Percentiles rank a stretch among this genome's conserved stretches.
Conservation (phyloP, 2,329 filamentous ascomycete species). For the Parasarocladium wereldwijsianum region DNA sequence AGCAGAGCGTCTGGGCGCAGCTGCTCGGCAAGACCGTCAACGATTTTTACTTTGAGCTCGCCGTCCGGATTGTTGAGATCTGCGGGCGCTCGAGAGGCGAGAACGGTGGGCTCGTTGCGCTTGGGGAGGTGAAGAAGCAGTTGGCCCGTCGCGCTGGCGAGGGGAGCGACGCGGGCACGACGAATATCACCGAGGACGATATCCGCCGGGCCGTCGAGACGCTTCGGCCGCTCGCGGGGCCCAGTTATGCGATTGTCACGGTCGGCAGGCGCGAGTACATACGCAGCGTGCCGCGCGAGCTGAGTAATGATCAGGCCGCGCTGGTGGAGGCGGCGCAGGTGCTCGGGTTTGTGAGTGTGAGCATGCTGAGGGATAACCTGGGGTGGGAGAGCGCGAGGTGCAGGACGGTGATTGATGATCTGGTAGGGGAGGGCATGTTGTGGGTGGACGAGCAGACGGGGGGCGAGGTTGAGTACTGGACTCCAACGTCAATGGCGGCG, state of each 20-base stretch:
- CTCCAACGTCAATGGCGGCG: constrained; percentile 56
- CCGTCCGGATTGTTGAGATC: constrained; percentile 87
- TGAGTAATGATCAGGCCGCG: constrained; percentile 85
- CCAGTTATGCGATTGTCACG: constrained; percentile 71
- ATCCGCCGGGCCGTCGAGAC: constrained; percentile 79
- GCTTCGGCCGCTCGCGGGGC: constrained; percentile 71
- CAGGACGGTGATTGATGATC: constrained; percentile 80
- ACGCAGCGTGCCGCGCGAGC: constrained; percentile 81
- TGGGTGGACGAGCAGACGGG: constrained; percentile 81
- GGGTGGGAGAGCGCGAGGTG: constrained; percentile 73
- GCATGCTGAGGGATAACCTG: constrained; percentile 78
- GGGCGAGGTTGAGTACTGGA: constrained; percentile 86
- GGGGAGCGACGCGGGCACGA: constrained; percentile 34
- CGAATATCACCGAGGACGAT: constrained; percentile 82
- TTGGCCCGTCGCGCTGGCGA: constrained; percentile 61
- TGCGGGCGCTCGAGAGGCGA: constrained; percentile 75
- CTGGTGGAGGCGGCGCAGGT: constrained; percentile 86
- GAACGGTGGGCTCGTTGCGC: constrained; percentile 82
- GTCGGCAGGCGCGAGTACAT: constrained; percentile 82
- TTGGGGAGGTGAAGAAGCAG: constrained; percentile 64
- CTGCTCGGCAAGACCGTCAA: constrained; percentile 83
- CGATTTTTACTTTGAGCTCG: constrained; percentile 97
- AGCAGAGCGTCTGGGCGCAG: constrained; percentile 77
- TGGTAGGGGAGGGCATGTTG: constrained; percentile 76
- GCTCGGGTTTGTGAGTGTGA: constrained; percentile 76